Conservation (phyloP, 2,329 filamentous ascomycete genomes). For the Macrophomina tecta region DNA sequence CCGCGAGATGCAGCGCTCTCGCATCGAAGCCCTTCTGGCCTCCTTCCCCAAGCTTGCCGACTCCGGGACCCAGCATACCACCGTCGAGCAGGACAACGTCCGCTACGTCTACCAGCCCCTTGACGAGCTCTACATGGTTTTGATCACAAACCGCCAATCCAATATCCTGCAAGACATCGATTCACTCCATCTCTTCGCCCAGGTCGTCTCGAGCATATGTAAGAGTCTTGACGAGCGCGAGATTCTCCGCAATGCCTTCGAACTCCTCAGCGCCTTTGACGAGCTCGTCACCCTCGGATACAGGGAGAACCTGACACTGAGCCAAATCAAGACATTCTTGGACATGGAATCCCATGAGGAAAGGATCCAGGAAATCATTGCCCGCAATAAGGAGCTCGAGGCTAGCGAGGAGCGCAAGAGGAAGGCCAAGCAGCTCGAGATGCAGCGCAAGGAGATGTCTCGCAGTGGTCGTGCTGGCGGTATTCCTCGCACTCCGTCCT, state of each 20-base stretch:
- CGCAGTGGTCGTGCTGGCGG: slow-evolving; percentile 67
- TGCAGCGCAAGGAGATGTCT: slow-evolving; percentile 96
- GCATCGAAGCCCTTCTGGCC: slow-evolving; percentile 94
- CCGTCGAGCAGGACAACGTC: slow-evolving; percentile 98
- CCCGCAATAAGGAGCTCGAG: slow-evolving; percentile 97
- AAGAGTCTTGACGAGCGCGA: slow-evolving; percentile 95
- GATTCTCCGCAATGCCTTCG: slow-evolving; percentile 92
- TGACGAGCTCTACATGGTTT: slow-evolving; percentile 99
- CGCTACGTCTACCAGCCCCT: slow-evolving; percentile 99
- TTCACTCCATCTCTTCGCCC: slow-evolving; percentile 94
- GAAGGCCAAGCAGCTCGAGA: slow-evolving; percentile 97
- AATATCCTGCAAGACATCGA: slow-evolving; percentile 99
- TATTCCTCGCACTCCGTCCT: slow-evolving; percentile 76
- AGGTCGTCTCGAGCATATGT: slow-evolving; percentile 96
- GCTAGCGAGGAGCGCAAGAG: slow-evolving; percentile 97
- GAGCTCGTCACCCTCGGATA: slow-evolving; percentile 96
- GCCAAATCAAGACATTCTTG: slow-evolving; percentile 98
- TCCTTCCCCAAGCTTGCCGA: slow-evolving; percentile 98
- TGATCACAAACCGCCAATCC: slow-evolving; percentile 99
- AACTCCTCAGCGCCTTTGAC: slow-evolving; percentile 94
- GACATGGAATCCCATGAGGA: slow-evolving; percentile 99
- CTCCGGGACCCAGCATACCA: slow-evolving; percentile 95
- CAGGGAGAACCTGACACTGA: slow-evolving; percentile 92
- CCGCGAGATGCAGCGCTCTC: slow-evolving; percentile 93
- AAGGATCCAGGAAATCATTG: slow-evolving; percentile 97